phyloP scores from a whole-genome alignment of 2,329 filamentous ascomycete genomes.

The Talaromyces sp. region DNA sequence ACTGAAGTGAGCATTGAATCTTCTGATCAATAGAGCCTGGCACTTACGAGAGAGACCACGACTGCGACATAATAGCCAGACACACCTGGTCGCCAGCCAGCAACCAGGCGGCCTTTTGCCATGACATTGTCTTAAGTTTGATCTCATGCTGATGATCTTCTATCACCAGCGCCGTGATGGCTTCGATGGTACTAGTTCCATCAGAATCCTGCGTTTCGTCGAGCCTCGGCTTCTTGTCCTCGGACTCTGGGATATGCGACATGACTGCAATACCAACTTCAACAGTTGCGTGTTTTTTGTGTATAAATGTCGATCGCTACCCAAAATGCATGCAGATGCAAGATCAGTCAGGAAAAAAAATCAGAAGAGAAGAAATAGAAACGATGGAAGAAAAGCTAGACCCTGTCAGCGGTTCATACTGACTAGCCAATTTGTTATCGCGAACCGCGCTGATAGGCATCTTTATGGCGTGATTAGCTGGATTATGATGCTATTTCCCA shows the following conservation, averaged over 20 bases:
- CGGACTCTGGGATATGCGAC: slow-evolving; percentile 4
- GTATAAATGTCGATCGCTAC: background rate
- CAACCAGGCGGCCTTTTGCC: slow-evolving; percentile 51
- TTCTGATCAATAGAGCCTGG: background rate
- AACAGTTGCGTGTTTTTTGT: background rate
- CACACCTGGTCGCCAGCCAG: slow-evolving; percentile 50
- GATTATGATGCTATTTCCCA: slow-evolving; percentile 7
- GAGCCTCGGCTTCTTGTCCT: background rate
- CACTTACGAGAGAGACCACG: slow-evolving; percentile 48
- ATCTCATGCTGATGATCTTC: slow-evolving; percentile 49
- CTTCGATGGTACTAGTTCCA: slow-evolving; percentile 18
- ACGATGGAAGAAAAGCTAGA: background rate
- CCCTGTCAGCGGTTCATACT: background rate
- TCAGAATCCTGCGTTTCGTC: slow-evolving; percentile 10
- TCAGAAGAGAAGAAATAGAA: background rate
- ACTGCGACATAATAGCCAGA: slow-evolving; percentile 51
- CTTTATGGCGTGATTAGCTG: slow-evolving; percentile 6
- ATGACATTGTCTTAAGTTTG: slow-evolving; percentile 52
- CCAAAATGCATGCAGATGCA: background rate
- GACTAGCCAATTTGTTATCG: background rate
- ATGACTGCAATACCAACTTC: background rate
- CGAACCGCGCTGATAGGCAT: background rate
- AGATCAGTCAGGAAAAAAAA: background rate
- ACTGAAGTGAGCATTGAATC: slow-evolving; percentile 10
- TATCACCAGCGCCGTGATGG: slow-evolving; percentile 27